phyloP scores from a whole-genome alignment of 306 rosid species.

The Cicer chorassanicum region DNA sequence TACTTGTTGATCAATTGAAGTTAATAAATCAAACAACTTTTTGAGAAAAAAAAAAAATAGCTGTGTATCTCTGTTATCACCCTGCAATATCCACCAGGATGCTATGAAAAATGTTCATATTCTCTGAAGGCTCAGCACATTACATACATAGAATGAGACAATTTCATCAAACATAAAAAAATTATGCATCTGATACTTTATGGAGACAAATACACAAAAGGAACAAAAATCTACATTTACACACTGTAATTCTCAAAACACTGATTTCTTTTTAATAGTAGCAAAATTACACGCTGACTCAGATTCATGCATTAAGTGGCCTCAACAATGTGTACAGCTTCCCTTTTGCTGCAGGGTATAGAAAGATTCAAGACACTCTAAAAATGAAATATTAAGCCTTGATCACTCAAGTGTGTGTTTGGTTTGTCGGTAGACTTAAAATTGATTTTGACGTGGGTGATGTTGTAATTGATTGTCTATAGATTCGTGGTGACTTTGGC shows the following conservation, averaged over 20 bases:
- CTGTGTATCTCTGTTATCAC: conserved; percentile 38
- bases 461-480: no score
- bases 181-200: no score
- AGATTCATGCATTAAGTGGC: conserved; percentile 31
- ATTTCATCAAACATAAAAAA: neutral
- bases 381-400: neutral
- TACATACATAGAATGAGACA: conserved; percentile 9
- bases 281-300: conserved; percentile 45
- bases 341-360: conserved; percentile 14
- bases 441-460: no score
- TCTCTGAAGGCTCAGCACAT: conserved; percentile 16
- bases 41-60: conserved; percentile 46
- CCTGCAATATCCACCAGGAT: conserved; percentile 33
- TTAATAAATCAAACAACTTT: conserved; percentile 49
- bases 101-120: conserved; percentile 11
- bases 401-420: neutral
- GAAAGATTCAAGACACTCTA: conserved; percentile 45
- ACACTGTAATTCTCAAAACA: conserved; percentile 40
- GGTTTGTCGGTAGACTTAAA: no score
- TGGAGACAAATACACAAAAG: no score
- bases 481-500: no score
- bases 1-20: conserved; percentile 52
- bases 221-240: neutral
- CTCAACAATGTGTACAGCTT: neutral
- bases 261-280: conserved; percentile 19